Evolutionary conservation across 805 yeast species (phyloP), one percentile per base, ranked within the genome.

Genomic region (Metschnikowia orientalis): DNA sequence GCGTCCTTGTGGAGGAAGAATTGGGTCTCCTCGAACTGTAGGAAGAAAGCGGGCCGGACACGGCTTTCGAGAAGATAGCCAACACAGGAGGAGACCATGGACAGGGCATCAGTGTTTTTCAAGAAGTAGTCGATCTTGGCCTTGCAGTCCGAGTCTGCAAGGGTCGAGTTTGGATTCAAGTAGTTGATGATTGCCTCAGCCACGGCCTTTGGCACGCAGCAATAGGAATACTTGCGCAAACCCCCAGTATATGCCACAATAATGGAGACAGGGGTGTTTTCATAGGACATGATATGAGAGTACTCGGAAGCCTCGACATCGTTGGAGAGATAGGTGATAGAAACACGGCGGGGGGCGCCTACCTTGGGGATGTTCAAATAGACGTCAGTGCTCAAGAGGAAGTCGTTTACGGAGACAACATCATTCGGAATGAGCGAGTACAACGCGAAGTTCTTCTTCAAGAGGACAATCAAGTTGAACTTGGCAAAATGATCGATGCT

Each of bases 221-320:
- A 65, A 41, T 64, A 62, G 6, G 67, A 44, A 40, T 54, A 59
- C 34, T 59, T 63, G 20, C 72, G 51, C 13, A 66, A 50, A 2
- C 71, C 72, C 2, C 71, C 71, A 7, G 63, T 56, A 30, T 53
- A 51, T 8, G 62, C 57, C 8, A 66, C 51, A 2, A 66, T 43
- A 4, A 59, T 40, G 1, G 71, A 64, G 13, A 38, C 31, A 1
- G 50, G 31, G 23, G 50, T 48, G 29, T 45, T 47, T 12, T 47
- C 46, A 24, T 57, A 57, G 5, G 63, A 47, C 4, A 65, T 23
- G 5, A 64, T 48, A 30, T 45, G 51, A 2, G 68, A 54, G 1
- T 68, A 67, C 28, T 52, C 52, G 8, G 34, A 41, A 14, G 38
- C 33, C 9, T 45, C 31, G n/a, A 38, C 23, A 10, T 37, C 42